Base-by-base conservation (phyloP, 768 basidiomycete species). In the Russula abietina region DNA sequence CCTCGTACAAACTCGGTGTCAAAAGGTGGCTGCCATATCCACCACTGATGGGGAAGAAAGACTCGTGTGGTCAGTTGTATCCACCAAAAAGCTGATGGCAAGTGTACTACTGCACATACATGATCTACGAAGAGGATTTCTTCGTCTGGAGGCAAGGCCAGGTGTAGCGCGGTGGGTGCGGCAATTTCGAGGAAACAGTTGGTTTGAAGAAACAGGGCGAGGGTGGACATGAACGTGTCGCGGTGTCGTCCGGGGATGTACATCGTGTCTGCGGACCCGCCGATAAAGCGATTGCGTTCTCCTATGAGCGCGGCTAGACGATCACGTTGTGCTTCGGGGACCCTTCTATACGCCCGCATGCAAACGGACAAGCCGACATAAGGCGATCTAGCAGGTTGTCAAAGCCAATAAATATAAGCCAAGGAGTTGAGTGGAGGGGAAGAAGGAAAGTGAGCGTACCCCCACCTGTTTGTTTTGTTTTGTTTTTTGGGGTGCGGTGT, bases 181-280 rank as follows among this genome's bases (percentile, higher is more conserved):
- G 78, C 81, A 28, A 81, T 82, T 66, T 82, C 80, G 33, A 80
- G 66, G 71, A 82, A 82, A 65, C 79, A 80, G 38, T 76, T 53
- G 11, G 80, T 81, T 65, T 78, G 75, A 24, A 82, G 72, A 69
- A 82, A 82, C 19, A 75, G 66, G 0, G 71, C 76, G 12, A 81
- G 70, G 11, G 75, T 70, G 17, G 78, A 74, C 73, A 80, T 75
- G 70, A 81, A 77, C 8, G 67, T 59, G 14, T 58, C 59, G 39
- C 75, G 74, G 59, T 78, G 76, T 2, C 73, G 72, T 14, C 76
- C 76, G 7, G 81, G 81, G 50, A 81, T 75, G 66, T 82, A 81
- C 57, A 81, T 57, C 53, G 80, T 82, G 61, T 81, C 80, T 19
- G 72, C 76, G 0, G 79, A 81, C 16, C 81, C 81, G 22, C 80